phyloP scores from a whole-genome alignment of 1,284 basidiomycete species.

The Ceratobasidium sp. region DNA sequence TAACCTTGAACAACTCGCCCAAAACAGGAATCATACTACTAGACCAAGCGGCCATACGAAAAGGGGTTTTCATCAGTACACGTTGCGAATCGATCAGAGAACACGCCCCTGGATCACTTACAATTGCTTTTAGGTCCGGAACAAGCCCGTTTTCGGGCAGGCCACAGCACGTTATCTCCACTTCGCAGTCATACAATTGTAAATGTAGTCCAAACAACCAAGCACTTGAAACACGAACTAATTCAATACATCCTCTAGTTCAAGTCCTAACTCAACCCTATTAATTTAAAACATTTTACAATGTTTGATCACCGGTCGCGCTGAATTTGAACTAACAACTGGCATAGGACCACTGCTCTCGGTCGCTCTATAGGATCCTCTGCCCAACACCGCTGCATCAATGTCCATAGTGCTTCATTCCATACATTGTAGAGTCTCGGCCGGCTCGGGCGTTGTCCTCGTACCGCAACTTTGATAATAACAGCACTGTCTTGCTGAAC shows the following conservation, averaged over 20 bases:
- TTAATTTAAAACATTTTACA: background rate
- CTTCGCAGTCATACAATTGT: no score
- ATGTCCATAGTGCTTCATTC: background rate
- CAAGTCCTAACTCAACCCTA: background rate
- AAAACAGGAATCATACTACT: constrained; percentile 43
- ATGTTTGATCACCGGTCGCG: background rate
- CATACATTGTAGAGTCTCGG: background rate
- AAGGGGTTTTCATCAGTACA: no score
- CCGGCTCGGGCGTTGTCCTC: background rate
- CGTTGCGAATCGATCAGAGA: no score
- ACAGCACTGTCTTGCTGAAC: constrained; percentile 16
- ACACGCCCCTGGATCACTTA: no score
- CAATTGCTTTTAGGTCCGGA: no score
- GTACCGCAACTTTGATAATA: constrained; percentile 2
- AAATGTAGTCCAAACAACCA: no score
- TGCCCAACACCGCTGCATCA: background rate
- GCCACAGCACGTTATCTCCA: no score
- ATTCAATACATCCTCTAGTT: no score
- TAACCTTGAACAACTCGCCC: constrained; percentile 8
- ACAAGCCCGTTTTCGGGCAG: no score
- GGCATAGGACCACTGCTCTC: background rate
- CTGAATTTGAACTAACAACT: background rate
- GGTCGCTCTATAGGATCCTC: background rate
- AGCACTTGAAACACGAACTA: background rate
- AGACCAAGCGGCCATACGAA: constrained; percentile 39